A percentile compares a stretch with the other conserved stretches of the same genome.
Evolutionary conservation across 768 basidiomycete genomes (phyloP).

Genomic region (Lentinula raphanica): DNA sequence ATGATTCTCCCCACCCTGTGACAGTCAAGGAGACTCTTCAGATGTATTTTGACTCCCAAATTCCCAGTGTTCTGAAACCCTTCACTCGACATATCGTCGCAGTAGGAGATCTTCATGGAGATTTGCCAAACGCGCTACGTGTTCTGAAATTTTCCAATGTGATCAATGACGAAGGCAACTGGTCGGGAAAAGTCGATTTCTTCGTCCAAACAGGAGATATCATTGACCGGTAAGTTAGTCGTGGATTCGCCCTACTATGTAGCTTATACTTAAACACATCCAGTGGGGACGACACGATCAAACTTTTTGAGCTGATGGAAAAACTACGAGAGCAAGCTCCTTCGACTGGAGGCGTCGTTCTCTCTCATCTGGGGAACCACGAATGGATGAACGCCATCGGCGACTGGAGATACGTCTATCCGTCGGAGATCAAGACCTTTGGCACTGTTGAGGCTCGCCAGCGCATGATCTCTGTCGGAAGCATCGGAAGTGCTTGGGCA

Average conservation of each 20-base stretch:
- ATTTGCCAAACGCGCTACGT: constrained; percentile 69
- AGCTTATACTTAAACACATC: not conserved
- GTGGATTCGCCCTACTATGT: not conserved
- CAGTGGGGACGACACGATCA: constrained; percentile 88
- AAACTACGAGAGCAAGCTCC: constrained; percentile 70
- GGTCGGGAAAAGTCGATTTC: constrained; percentile 79
- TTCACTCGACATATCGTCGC: constrained; percentile 67
- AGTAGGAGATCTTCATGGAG: constrained; percentile 91
- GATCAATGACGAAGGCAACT: constrained; percentile 64
- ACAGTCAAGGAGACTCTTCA: not conserved
- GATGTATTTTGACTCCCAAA: not conserved
- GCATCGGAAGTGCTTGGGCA: constrained; percentile 79
- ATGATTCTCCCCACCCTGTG: not conserved
- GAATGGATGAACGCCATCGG: constrained; percentile 94
- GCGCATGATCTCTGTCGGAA: constrained; percentile 67
- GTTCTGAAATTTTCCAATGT: constrained; percentile 81
- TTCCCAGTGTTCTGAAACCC: constrained; percentile 2
- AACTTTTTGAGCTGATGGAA: constrained; percentile 83
- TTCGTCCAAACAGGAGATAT: constrained; percentile 97
- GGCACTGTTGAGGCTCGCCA: constrained; percentile 68
- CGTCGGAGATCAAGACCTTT: constrained; percentile 78
- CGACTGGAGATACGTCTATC: constrained; percentile 91
- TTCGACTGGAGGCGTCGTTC: constrained; percentile 60
- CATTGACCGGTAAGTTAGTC: constrained; percentile 67
- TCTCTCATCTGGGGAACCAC: constrained; percentile 88